These are phyloP conservation scores for Xylariaceae sp. DNA, from an alignment of 2,329 filamentous ascomycete genomes.

Conservation along the genomic window DNA sequence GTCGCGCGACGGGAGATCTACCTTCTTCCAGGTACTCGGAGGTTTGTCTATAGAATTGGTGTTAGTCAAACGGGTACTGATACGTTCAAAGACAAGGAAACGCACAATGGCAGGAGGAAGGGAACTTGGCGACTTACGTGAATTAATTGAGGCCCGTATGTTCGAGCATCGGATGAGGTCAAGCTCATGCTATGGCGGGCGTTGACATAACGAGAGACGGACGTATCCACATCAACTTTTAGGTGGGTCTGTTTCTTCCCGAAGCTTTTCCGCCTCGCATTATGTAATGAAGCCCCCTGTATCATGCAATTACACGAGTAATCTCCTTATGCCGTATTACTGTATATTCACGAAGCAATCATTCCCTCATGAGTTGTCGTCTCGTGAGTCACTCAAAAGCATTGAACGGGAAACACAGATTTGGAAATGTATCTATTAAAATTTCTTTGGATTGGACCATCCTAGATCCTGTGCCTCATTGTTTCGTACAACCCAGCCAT, in stretches of 20 bases:
- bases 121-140: neutral
- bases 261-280: conserved; percentile 14
- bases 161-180: neutral
- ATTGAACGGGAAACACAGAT: neutral
- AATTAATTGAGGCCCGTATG: neutral
- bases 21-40: neutral
- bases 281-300: neutral
- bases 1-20: neutral
- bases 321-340: neutral
- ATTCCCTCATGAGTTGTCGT: too few species aligned
- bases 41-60: neutral
- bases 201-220: neutral
- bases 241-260: conserved; percentile 9
- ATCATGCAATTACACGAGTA: neutral
- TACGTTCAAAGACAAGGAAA: too few species aligned
- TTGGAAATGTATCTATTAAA: conserved; percentile 24
- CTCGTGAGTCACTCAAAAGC: neutral
- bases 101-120: too few species aligned
- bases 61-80: neutral
- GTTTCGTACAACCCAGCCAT: conserved; percentile 26
- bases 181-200: neutral
- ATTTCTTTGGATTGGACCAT: conserved; percentile 16
- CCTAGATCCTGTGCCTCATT: conserved; percentile 23
- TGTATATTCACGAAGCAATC: neutral
- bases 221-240: conserved; percentile 7